Evolutionary conservation across 2,329 filamentous ascomycete species (phyloP), one percentile per base, ranked within the genome.

Genomic region (Aureobasidium zeae): DNA sequence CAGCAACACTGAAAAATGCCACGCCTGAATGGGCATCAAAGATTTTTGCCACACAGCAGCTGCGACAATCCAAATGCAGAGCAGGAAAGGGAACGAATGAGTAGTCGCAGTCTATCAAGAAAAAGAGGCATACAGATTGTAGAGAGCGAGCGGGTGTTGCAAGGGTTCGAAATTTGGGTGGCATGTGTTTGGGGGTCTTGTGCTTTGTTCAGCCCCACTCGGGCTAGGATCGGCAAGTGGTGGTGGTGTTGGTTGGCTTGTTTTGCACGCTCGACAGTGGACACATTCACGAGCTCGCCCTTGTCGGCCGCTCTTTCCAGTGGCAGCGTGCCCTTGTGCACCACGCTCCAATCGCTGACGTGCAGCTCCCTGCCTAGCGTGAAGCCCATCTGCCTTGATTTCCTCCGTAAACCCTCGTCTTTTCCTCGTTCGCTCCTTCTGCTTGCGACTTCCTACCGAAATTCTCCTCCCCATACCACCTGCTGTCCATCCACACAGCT

Each of bases 301-400:
- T 41, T 19, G 3, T 41, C 37, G 31, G 12, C 16, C 15, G 33
- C 24, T 29, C 30, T 34, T n/a, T 8, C 30, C 37, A 31, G 24
- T 24, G 26, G 17, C 37, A 31, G 24, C 11, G 24, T 26, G 15
- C 5, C 31, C 37, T 41, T 24, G 26, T 31, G 19, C 20, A 29
- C 5, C 16, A 5, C 30, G 37, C 30, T 41, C 49, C 19, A 55
- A 49, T 48, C 52, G 30, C 39, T 43, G 21, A 43, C 22, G 19
- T 25, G 30, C 41, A 44, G 31, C 41, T 30, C 24, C 32, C 41
- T 20, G 17, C 11, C 20, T 44, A 35, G 39, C 41, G 31, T 36
- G 24, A 21, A 30, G 28, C 17, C 30, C 11, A 17, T 26, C 30
- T 36, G 41, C 32, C 41, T 44, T 44, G 41, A 44, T 22, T 22